Base-by-base conservation (phyloP, 2,329 filamentous ascomycete species). In the Exophiala oligosperma region DNA sequence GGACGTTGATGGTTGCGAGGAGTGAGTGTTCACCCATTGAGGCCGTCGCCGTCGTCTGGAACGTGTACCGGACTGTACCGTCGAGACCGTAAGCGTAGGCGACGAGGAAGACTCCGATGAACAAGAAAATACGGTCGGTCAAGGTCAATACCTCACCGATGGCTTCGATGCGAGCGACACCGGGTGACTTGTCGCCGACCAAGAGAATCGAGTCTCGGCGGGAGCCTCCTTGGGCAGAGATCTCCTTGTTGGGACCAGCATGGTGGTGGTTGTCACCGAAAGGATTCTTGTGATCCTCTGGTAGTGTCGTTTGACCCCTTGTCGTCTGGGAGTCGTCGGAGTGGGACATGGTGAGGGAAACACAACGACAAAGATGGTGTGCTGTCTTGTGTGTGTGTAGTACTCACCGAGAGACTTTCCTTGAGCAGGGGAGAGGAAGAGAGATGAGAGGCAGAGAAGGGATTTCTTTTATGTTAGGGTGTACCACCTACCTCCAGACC, bases 31-130 rank as follows among this genome's bases (percentile, higher is more conserved):
- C 60, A 3, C 70, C 68, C 63, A 81, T 84, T 32, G 71, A 75
- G 0, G 78, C 75, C 0, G 83, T 84, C 0, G 84, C 84, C 63
- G 77, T 76, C 0, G 83, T 78, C 73, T 82, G 58, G 28, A 57
- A 56, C 35, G 52, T 63, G 54, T 60, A 64, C 11, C 54, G 59
- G 48, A 56, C 35, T 23, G 52, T 54, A 21, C 58, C 64, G 53
- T 64, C 63, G 21, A 66, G 58, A 50, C 63, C 54, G 68, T 88
- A 89, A 35, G 79, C 82, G 69, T 87, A 89, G 9, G 84, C 81
- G 53, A 88, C 73, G 32, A 88, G 69, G 68, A 88, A 88, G 62
- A 88, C 76, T 24, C 84, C 77, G 8, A 81, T 66, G 71, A 88
- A 87, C 68, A 89, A 78, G 60, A 78, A 75, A 59, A 83, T 62